Base-by-base conservation (phyloP, 306 rosid species). In the Gynostemma pentaphyllum region DNA sequence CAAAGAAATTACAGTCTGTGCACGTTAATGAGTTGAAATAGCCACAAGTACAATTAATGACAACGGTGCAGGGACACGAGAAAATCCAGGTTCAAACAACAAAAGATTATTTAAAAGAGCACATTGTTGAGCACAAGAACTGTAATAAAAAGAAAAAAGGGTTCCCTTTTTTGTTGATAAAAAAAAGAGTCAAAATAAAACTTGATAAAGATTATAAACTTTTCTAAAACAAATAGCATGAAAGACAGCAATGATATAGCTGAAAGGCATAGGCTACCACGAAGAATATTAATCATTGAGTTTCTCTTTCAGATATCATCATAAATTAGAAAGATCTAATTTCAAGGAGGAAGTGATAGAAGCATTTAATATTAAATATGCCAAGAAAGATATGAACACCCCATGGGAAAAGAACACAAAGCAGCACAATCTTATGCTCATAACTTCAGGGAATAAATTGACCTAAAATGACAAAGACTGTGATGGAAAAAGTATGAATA, bases 241-340 rank as follows among this genome's bases (percentile, higher is more conserved):
- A 23, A 41, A 15, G 39, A 42, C 7, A 42, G 22, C 51, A 39
- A 40, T 4, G 37, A 12, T 23, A 61, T 39, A 62, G 50, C 50
- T 23, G 13, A 62, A 15, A 3, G 67, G 30, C 21, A 40, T 23
- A 61, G 28, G 26, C 22, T 18, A 16, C 23, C 53, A 5, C 39
- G 11, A 39, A 39, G 44, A 39, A 39, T 10, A 39, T 39, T 39
- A 12, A 39, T 39, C 44, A 4, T 13, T 16, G 63, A 34, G 44
- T 56, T 56, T n/a, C n/a, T n/a, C n/a, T n/a, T n/a, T 15, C 26
- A 56, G 45, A 56, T 9, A 56, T 56, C 63, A n/a, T 34, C 45
- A 18, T 32, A 18, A 56, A 62, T 9, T 15, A n/a, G 50, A 12
- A 24, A 62, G 51, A 41, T 44, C 27, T 14, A 5, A 41, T 44